phyloP scores from a whole-genome alignment of 371 early-diverging fungal genomes.

The Zancudomyces culisetae region DNA sequence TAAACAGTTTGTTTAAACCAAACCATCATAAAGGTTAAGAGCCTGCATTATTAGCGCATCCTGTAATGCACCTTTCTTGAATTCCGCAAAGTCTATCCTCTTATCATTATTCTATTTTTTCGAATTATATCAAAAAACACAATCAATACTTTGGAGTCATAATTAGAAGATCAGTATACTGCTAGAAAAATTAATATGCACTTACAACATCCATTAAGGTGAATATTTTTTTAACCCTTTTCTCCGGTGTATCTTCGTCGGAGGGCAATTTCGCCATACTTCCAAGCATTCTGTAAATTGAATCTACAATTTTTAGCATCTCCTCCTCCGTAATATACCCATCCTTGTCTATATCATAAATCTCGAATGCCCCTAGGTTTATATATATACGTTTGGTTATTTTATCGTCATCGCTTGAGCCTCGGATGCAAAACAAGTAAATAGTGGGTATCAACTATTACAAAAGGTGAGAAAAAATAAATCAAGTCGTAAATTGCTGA shows the following conservation, averaged over 20 bases:
- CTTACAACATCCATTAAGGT: conserved; percentile 51
- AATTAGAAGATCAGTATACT: not conserved
- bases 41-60: conserved; percentile 81
- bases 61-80: conserved; percentile 69
- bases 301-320: conserved; percentile 74
- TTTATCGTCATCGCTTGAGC: too few species aligned
- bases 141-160: not conserved
- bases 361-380: conserved; percentile 28
- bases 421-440: too few species aligned
- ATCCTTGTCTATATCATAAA: conserved; percentile 86
- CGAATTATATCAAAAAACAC: not conserved
- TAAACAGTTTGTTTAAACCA: conserved; percentile 45
- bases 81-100: conserved; percentile 59
- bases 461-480: too few species aligned
- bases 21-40: conserved; percentile 65
- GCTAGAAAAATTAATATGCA: conserved; percentile 15
- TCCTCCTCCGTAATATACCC: conserved; percentile 72
- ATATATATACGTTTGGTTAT: not conserved
- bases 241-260: conserved; percentile 83
- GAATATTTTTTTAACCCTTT: conserved; percentile 80
- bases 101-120: conserved; percentile 46
- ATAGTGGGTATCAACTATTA: too few species aligned
- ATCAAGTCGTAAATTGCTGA: not conserved
- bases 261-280: conserved; percentile 72
- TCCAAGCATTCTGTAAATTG: conserved; percentile 88